phyloP scores from a whole-genome alignment of 1,284 basidiomycete genomes.

The Ceratobasidium theobromae region DNA sequence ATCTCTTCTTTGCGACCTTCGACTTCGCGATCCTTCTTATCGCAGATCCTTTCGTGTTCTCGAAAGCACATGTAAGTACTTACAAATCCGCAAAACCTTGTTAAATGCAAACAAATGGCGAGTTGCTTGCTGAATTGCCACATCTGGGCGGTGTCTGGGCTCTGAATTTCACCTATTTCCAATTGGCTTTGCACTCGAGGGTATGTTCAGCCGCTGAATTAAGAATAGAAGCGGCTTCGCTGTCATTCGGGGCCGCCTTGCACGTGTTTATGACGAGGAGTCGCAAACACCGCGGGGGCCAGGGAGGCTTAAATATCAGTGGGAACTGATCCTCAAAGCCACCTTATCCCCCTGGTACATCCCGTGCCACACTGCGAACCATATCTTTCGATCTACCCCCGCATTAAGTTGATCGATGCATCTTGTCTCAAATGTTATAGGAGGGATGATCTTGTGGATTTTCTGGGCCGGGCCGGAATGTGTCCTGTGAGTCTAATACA shows the following conservation, averaged over 20 bases:
- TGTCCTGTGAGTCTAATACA: not conserved
- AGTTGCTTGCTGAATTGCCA: no score
- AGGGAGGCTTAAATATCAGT: not conserved
- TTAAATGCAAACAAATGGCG: no score
- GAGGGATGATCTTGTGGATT: not conserved
- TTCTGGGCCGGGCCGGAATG: not conserved
- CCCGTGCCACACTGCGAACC: no score
- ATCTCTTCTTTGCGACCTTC: no score
- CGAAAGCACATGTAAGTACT: no score
- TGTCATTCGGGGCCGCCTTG: constrained; percentile 18
- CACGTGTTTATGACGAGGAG: constrained; percentile 11
- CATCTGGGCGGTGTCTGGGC: no score
- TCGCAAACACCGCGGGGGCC: constrained; percentile 23
- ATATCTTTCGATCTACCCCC: not conserved
- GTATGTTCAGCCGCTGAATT: constrained; percentile 1
- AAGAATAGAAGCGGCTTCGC: constrained; percentile 19
- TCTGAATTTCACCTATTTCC: not conserved
- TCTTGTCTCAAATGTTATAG: constrained; percentile 1
- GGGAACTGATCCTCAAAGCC: no score
- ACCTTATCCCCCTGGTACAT: not conserved
- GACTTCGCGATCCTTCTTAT: no score
- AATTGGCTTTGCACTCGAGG: constrained; percentile 3
- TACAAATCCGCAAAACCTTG: no score
- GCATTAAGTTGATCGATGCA: not conserved
- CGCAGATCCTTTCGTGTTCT: no score